phyloP scores from a whole-genome alignment of 2,329 filamentous ascomycete species.

The Pyrenophora teres region DNA sequence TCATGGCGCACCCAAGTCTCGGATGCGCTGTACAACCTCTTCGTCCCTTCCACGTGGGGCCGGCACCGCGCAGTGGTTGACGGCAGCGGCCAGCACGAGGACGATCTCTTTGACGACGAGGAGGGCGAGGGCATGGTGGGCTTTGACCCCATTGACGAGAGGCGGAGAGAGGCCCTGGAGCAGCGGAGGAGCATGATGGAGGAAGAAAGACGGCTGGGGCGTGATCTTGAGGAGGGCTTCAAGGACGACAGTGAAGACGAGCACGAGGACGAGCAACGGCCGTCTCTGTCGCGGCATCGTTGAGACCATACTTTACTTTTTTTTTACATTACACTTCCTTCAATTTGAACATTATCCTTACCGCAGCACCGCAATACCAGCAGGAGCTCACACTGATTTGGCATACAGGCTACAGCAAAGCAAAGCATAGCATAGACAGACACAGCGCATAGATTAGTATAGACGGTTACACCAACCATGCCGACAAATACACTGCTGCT shows the following conservation, averaged over 20 bases:
- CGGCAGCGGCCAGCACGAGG: conserved; percentile 41
- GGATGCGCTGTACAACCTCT: conserved; percentile 41
- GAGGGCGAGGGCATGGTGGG: conserved; percentile 56
- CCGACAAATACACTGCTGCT: not conserved
- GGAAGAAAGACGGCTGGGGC: conserved; percentile 67
- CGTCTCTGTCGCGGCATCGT: conserved; percentile 23
- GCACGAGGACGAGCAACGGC: conserved; percentile 35
- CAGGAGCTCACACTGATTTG: too few species aligned
- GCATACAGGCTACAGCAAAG: not conserved
- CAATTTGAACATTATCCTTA: conserved; percentile 1
- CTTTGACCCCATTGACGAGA: conserved; percentile 47
- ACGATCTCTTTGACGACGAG: conserved; percentile 51
- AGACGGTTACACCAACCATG: not conserved
- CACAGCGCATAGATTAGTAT: not conserved
- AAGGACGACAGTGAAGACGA: conserved; percentile 74
- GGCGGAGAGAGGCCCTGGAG: conserved; percentile 47
- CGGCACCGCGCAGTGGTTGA: conserved; percentile 34
- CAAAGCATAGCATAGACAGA: too few species aligned
- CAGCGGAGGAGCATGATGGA: conserved; percentile 51
- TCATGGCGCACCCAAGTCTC: conserved; percentile 44
- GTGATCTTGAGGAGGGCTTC: conserved; percentile 78
- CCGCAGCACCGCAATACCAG: too few species aligned
- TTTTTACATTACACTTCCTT: not conserved
- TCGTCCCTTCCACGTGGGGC: conserved; percentile 39
- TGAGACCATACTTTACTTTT: not conserved